Percentiles rank a stretch among this genome's conserved stretches.
Evolutionary conservation across 2,329 filamentous ascomycete species (phyloP).

Genomic region (Colletotrichum siamense): DNA sequence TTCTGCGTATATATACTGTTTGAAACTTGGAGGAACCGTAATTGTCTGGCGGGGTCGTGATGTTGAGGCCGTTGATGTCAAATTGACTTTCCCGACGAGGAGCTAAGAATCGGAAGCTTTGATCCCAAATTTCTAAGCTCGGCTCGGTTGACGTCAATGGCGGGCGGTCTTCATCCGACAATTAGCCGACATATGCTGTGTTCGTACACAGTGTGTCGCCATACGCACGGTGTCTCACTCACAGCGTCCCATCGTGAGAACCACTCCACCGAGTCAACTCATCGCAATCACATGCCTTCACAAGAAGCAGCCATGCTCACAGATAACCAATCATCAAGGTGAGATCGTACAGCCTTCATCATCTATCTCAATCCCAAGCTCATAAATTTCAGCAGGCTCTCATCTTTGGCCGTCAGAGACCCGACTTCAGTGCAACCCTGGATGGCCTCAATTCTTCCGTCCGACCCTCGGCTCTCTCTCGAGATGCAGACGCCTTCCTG

Average conservation of each 20-base stretch:
- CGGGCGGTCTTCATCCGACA: not conserved
- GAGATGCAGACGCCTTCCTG: not conserved
- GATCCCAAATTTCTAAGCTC: constrained; percentile 10
- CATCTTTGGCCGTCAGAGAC: not conserved
- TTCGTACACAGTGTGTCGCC: not conserved
- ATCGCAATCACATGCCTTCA: not conserved
- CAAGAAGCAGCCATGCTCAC: not conserved
- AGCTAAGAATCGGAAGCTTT: not conserved
- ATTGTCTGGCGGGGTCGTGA: not conserved
- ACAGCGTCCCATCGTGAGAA: not conserved
- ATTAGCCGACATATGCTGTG: not conserved
- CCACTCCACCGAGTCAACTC: not conserved
- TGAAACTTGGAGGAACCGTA: not conserved
- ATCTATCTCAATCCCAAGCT: not conserved
- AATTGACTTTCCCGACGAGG: not conserved
- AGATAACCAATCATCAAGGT: not conserved
- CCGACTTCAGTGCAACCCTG: not conserved
- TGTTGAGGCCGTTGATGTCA: not conserved
- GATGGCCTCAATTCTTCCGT: not conserved
- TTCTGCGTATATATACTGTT: not conserved
- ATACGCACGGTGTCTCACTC: not conserved
- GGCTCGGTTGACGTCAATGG: constrained; percentile 4
- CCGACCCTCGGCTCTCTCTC: not conserved
- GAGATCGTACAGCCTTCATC: not conserved
- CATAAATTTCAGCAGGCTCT: not conserved